Percentiles rank a stretch among this genome's conserved stretches.
These are phyloP conservation scores for Diphasiastrum complanatum DNA, from an alignment of 83 land plant species.

Conservation along the genomic window DNA sequence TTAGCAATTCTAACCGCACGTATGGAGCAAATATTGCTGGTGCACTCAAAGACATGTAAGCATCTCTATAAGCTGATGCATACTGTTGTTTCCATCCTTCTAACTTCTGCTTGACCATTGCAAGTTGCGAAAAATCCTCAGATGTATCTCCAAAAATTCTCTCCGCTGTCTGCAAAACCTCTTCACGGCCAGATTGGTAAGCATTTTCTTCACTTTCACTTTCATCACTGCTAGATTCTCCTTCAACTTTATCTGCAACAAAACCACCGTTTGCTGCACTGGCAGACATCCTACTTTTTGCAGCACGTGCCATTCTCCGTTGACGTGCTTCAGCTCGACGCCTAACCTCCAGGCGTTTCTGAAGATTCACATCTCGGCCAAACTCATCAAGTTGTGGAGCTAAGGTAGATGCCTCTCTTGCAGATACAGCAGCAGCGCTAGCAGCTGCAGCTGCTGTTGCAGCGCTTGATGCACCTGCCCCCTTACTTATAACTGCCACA, in stretches of 20 bases:
- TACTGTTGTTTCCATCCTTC: constrained; percentile 69
- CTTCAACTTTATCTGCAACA: constrained; percentile 43
- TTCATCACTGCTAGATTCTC: constrained; percentile 89
- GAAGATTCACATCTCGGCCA: constrained; percentile 80
- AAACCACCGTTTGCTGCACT: constrained; percentile 12
- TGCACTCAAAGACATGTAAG: constrained; percentile 78
- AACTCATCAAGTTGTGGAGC: constrained; percentile 81
- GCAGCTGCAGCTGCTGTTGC: constrained; percentile 51
- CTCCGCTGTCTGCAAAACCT: constrained; percentile 62
- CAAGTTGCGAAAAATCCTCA: constrained; percentile 69
- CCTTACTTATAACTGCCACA: constrained; percentile 51
- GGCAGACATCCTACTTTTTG: constrained; percentile 31
- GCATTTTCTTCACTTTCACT: constrained; percentile 86
- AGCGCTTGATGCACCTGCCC: constrained; percentile 38
- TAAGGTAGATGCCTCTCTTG: constrained; percentile 36
- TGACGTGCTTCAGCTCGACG: constrained; percentile 64
- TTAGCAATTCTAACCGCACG: constrained; percentile 87
- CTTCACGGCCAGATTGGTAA: constrained; percentile 51
- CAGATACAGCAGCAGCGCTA: constrained; percentile 47
- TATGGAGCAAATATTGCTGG: constrained; percentile 89
- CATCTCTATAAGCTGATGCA: constrained; percentile 64
- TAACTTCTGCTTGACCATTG: constrained; percentile 65
- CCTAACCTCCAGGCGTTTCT: constrained; percentile 58
- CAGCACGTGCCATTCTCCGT: constrained; percentile 46
- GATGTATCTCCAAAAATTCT: constrained; percentile 78